A percentile compares a stretch with the other conserved stretches of the same genome.
These are phyloP conservation scores for Rhodotorula diobovata DNA, from an alignment of 768 basidiomycete genomes.

Conservation along the genomic window DNA sequence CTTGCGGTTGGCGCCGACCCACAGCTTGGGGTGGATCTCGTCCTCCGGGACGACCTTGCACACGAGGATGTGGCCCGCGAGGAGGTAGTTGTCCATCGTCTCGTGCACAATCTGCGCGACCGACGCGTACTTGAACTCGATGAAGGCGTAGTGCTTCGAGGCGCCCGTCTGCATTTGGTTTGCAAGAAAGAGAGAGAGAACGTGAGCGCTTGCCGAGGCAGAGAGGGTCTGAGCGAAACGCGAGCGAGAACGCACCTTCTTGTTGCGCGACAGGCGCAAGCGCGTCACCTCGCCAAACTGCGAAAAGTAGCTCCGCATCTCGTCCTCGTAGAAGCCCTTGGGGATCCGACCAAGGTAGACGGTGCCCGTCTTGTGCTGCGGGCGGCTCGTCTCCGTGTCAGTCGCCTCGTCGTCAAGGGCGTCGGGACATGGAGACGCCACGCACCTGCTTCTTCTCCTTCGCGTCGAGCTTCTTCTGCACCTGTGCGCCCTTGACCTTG, in stretches of 20 bases:
- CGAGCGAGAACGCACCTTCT: slow-evolving; percentile 57
- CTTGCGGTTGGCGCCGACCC: slow-evolving; percentile 94
- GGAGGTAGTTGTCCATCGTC: slow-evolving; percentile 97
- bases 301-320: slow-evolving; percentile 84
- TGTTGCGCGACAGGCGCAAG: slow-evolving; percentile 83
- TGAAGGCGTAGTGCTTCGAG: slow-evolving; percentile 94
- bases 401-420: too few species aligned
- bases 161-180: slow-evolving; percentile 67
- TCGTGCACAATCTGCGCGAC: slow-evolving; percentile 94
- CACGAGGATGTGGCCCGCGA: slow-evolving; percentile 86
- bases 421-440: too few species aligned
- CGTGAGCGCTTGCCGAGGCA: background rate
- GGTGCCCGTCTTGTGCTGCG: slow-evolving; percentile 61
- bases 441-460: slow-evolving; percentile 35
- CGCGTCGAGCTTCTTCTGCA: slow-evolving; percentile 38
- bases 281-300: slow-evolving; percentile 91
- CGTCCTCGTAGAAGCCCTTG: slow-evolving; percentile 95
- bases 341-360: slow-evolving; percentile 85
- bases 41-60: slow-evolving; percentile 88
- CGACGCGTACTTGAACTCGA: slow-evolving; percentile 82
- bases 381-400: background rate
- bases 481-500: slow-evolving; percentile 34
- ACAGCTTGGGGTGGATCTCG: slow-evolving; percentile 83
- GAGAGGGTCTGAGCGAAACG: too few species aligned
- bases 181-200: background rate